Evolutionary conservation across 352 stramenopile genomes (phyloP).

Genomic region (Phytopythium chamaehyphon): DNA sequence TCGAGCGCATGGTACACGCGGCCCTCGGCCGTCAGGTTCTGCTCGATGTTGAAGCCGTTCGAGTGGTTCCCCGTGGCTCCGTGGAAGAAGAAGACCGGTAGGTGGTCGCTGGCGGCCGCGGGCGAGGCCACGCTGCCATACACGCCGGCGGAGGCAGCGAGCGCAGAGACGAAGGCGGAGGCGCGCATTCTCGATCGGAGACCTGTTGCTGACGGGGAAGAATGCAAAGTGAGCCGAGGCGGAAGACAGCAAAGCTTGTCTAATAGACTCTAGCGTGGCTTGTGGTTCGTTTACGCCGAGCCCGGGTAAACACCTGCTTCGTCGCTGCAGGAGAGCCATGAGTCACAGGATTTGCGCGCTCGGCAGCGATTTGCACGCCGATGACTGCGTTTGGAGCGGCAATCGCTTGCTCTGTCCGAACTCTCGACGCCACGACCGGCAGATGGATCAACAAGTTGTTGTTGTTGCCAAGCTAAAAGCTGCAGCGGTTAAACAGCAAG

Average conservation of each 20-base stretch:
- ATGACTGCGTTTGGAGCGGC: background rate
- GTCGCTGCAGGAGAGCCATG: background rate
- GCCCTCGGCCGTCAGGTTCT: conserved; percentile 32
- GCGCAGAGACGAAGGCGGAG: background rate
- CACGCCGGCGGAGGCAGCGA: background rate
- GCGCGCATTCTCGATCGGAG: background rate
- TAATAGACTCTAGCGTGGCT: background rate
- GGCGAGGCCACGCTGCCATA: background rate
- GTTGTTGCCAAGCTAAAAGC: no score
- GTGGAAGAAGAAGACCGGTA: conserved; percentile 58
- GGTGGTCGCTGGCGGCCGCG: background rate
- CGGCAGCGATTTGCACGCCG: background rate
- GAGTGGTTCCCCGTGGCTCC: conserved; percentile 27
- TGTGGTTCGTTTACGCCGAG: background rate
- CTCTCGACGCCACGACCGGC: background rate
- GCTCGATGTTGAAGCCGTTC: conserved; percentile 23
- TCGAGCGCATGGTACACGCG: conserved; percentile 31
- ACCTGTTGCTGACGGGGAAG: background rate
- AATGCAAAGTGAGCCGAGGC: background rate
- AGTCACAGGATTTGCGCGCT: no score
- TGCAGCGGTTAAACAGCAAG: no score
- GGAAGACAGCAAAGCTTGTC: no score
- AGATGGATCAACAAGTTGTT: background rate
- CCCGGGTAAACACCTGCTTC: background rate
- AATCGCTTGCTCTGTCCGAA: conserved; percentile 1